Percentiles rank a stretch among this genome's conserved stretches.
Conservation (phyloP, 345 rosid genomes). For the Litchi chinensis region DNA sequence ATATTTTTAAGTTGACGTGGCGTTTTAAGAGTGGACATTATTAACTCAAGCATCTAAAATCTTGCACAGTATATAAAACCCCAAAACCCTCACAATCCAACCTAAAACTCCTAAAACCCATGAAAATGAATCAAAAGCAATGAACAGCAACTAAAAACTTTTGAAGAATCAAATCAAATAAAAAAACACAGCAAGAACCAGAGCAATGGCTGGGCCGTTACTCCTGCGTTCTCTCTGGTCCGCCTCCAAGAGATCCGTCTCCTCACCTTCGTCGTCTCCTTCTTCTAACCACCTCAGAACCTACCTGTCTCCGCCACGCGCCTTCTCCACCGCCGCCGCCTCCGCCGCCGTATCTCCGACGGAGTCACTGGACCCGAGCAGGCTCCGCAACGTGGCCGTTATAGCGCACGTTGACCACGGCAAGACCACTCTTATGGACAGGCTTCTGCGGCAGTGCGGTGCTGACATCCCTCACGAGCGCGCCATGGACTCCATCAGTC, state of each 20-base stretch:
- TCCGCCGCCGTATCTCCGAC: constrained; percentile 38
- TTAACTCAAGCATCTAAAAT: not conserved
- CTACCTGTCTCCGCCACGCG: constrained; percentile 40
- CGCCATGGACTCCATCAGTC: constrained; percentile 97
- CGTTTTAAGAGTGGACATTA: not conserved
- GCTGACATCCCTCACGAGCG: constrained; percentile 97
- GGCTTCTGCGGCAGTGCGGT: constrained; percentile 96
- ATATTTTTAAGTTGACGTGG: not conserved
- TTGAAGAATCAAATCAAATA: not conserved
- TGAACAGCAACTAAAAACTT: not conserved
- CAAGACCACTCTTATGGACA: constrained; percentile 97
- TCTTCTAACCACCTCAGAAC: constrained; percentile 25
- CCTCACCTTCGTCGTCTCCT: constrained; percentile 34
- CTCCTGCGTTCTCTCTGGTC: constrained; percentile 77
- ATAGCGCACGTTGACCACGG: constrained; percentile 99
- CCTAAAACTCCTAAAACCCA: not conserved
- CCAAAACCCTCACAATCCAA: not conserved
- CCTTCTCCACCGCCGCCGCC: constrained; percentile 50
- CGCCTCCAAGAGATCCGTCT: constrained; percentile 49
- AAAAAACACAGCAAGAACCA: not conserved
- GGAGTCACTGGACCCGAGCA: constrained; percentile 62
- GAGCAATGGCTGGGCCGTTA: constrained; percentile 72
- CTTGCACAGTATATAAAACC: not conserved
- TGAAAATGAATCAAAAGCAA: not conserved
- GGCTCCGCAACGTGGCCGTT: constrained; percentile 92